Evolutionary conservation across 2,329 filamentous ascomycete species (phyloP).

Genomic region (Xylaria digitata): DNA sequence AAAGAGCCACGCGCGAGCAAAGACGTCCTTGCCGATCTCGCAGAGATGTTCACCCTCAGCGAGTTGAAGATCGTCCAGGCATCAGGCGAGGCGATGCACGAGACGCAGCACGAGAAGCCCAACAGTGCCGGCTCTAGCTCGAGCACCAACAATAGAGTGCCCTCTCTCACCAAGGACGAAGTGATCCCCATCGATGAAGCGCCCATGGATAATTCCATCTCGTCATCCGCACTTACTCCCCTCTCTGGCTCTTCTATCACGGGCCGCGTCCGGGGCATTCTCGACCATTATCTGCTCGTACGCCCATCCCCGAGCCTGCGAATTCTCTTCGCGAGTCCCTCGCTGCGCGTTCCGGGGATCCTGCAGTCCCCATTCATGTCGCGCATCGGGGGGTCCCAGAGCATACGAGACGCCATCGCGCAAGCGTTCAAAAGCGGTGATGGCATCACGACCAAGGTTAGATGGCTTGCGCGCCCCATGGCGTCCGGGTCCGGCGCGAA

Average conservation of each 20-base stretch:
- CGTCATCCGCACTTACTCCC: conserved; percentile 20
- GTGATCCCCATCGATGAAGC: conserved; percentile 36
- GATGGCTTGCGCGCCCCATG: conserved; percentile 65
- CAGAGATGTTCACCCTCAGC: conserved; percentile 74
- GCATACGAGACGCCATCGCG: conserved; percentile 61
- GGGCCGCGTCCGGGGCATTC: conserved; percentile 56
- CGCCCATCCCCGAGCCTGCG: conserved; percentile 73
- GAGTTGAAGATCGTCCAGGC: conserved; percentile 74
- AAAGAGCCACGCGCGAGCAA: conserved; percentile 25
- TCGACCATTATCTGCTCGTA: conserved; percentile 71
- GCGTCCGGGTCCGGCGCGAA: conserved; percentile 2
- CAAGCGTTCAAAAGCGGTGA: conserved; percentile 74
- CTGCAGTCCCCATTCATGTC: conserved; percentile 69
- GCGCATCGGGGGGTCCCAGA: conserved; percentile 62
- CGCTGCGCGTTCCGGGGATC: conserved; percentile 74
- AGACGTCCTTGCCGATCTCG: conserved; percentile 69
- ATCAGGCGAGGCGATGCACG: conserved; percentile 72
- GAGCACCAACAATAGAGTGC: conserved; percentile 53
- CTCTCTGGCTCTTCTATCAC: conserved; percentile 39
- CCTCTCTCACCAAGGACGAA: conserved; percentile 56
- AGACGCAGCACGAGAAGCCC: conserved; percentile 57
- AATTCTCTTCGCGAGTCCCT: conserved; percentile 76
- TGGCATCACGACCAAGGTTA: conserved; percentile 79
- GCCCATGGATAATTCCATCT: conserved; percentile 27
- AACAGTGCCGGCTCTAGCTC: conserved; percentile 55